Base-by-base conservation (phyloP, 2,329 filamentous ascomycete genomes). In the Cladosporium sp. region DNA sequence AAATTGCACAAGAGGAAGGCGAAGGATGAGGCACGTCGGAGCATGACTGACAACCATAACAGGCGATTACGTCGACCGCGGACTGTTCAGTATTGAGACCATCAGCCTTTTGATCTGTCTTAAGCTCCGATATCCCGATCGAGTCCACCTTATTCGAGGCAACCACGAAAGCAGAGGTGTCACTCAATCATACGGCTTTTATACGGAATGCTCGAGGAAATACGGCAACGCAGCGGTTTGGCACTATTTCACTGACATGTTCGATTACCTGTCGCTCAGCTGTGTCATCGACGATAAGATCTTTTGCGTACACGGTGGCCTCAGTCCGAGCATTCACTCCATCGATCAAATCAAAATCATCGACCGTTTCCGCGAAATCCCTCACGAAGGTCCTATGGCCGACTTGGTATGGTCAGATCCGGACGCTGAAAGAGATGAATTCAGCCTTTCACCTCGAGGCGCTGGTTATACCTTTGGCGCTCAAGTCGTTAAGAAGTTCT, bases 161-260 rank as follows among this genome's bases (percentile, higher is more conserved):
- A 99, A 99, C 75, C 94, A 99, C 77, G 94, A 99, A 76, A 96
- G 91, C 58, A 88, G 94, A 67, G 94, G 94, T 68, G 94, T 99
- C 55, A 99, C 94, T 10, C 94, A 99, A 75, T 97, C 93, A 25
- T 99, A 99, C 75, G 94, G 94, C 58, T 99, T 99, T 78, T 99
- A 99, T 73, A 97, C 94, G 20, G 94, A 99, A 73, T 99, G 94
- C 75, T 91, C 89, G 19, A 88, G 94, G 65, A 99, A 99, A 76
- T 99, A 99, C 75, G 94, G 94, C 72, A 97, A 96, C 71, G 91
- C 94, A 62, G 97, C 94, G 68, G 94, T 99, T 20, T 99, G 94
- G 94, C 94, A 99, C 75, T 94, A 97, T 74, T 99, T 99, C 72
- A 99, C 94, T 64, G 94, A 99, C 77, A 97, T 99, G 92, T 99